Percentiles rank a stretch among this genome's conserved stretches.
phyloP scores from a whole-genome alignment of 179 eudicot species.

The Beta macrorhiza region DNA sequence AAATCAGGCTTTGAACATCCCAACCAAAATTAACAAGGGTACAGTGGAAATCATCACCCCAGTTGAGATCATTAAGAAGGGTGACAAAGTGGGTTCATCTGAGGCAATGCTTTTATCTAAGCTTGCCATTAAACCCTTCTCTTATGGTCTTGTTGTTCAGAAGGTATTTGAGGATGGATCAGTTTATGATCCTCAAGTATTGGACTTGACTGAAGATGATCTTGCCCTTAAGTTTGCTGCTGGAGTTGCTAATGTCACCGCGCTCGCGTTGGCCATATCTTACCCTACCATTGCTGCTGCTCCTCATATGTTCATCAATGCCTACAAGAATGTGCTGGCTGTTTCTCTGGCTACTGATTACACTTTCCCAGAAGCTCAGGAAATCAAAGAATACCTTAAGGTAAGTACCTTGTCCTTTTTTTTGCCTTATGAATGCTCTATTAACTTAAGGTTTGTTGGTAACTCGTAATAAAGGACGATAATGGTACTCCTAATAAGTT shows the following conservation, averaged over 20 bases:
- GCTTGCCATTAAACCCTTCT: constrained; percentile 81
- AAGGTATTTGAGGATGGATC: constrained; percentile 71
- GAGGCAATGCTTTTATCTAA: constrained; percentile 81
- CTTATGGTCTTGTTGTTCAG: constrained; percentile 50
- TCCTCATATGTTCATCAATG: constrained; percentile 82
- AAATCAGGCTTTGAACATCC: constrained; percentile 44
- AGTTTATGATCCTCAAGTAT: constrained; percentile 70
- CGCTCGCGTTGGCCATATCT: constrained; percentile 53
- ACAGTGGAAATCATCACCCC: constrained; percentile 59
- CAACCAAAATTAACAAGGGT: constrained; percentile 62
- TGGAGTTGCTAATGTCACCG: constrained; percentile 59
- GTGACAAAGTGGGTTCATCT: constrained; percentile 89
- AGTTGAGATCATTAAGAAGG: constrained; percentile 62
- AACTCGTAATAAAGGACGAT: not conserved
- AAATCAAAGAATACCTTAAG: constrained; percentile 76
- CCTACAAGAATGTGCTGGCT: constrained; percentile 72
- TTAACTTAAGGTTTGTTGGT: not conserved
- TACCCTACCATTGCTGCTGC: constrained; percentile 82
- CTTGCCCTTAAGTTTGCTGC: constrained; percentile 54
- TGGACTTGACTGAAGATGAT: constrained; percentile 71
- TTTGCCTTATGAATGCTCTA: not conserved
- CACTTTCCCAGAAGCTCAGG: constrained; percentile 70
- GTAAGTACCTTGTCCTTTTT: constrained; percentile 25
- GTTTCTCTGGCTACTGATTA: constrained; percentile 69
- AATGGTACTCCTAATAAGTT: too few relatives aligned